These are phyloP conservation scores for Moniliophthora roreri DNA, from an alignment of 1,284 basidiomycete genomes.

Conservation along the genomic window DNA sequence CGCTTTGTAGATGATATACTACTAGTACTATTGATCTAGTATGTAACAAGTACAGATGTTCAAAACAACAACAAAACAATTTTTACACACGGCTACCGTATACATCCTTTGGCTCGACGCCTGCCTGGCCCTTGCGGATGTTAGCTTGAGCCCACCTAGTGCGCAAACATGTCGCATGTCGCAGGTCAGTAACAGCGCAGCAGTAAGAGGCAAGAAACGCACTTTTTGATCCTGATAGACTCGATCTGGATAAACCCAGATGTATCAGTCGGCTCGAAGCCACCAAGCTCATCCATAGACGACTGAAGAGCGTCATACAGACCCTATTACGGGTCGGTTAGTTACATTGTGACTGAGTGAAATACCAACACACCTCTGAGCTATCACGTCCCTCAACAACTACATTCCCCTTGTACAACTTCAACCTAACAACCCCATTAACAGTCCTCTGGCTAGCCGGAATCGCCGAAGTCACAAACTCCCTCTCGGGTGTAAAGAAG, in stretches of 20 bases:
- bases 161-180: too few relatives aligned
- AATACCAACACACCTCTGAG: constrained; percentile 59
- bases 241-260: constrained; percentile 95
- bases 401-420: constrained; percentile 96
- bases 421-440: constrained; percentile 89
- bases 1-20: too few relatives aligned
- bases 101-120: constrained; percentile 75
- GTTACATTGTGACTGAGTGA: constrained; percentile 3
- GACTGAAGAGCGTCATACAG: constrained; percentile 96
- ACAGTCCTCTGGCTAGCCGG: constrained; percentile 95
- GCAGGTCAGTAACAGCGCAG: constrained; percentile 7
- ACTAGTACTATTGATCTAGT: not conserved
- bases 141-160: constrained; percentile 85
- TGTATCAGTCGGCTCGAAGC: constrained; percentile 92
- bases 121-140: constrained; percentile 77
- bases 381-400: constrained; percentile 92
- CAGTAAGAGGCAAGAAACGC: constrained; percentile 12
- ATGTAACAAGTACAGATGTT: not conserved
- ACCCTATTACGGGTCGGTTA: constrained; percentile 46
- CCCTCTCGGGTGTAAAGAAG: constrained; percentile 97
- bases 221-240: constrained; percentile 96
- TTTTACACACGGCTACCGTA: constrained; percentile 58
- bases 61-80: not conserved
- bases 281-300: constrained; percentile 99
- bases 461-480: constrained; percentile 89